Evolutionary conservation across 2,329 filamentous ascomycete genomes (phyloP), one percentile per base, ranked within the genome.

Genomic region (Penicillium sp.): DNA sequence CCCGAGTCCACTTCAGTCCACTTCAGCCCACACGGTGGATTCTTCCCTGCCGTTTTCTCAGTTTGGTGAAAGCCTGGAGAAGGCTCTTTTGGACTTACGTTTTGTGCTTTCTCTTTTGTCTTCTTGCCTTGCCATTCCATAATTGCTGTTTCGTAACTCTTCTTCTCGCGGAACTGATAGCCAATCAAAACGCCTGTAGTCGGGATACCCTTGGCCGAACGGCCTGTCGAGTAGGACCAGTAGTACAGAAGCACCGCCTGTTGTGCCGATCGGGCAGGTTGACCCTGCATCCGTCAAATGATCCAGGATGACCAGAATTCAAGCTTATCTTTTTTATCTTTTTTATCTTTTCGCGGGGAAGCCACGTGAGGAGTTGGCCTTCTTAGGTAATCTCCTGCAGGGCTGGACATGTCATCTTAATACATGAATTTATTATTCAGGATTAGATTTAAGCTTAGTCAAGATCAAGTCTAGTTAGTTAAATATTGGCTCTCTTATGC

Each of bases 71-170:
- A 59, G 58, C 30, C 61, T 67, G 61, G 64, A 69, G 67, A 69
- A 65, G 44, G 4, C 28, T 33, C 19, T 42, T 45, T 38, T 33
- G 12, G n/a, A 45, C 28, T 53, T 53, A 45, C 38, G 38, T 53
- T 59, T 59, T 15, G 13, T 10, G 35, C n/a, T 51, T 54, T 47
- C 35, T 26, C 26, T 24, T 9, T 28, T n/a, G 26, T 17, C 45
- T 49, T 26, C 24, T 24, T 38, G 33, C 56, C 12, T 59, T 63
- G 50, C n/a, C 26, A 58, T 65, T 44, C 24, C 42, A 61, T 67
- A 61, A 64, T 68, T 58, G 60, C 40, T 58, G 53, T 68, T 64
- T 60, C 66, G 67, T 68, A 68, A 68, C 35, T 44, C 26, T 17
- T 61, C 58, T 35, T 45, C 37, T 37, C 40, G 58, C 62, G 56